Evolutionary conservation across 805 yeast species (phyloP).

Genomic region (Saccharomycopsis fodiens): DNA sequence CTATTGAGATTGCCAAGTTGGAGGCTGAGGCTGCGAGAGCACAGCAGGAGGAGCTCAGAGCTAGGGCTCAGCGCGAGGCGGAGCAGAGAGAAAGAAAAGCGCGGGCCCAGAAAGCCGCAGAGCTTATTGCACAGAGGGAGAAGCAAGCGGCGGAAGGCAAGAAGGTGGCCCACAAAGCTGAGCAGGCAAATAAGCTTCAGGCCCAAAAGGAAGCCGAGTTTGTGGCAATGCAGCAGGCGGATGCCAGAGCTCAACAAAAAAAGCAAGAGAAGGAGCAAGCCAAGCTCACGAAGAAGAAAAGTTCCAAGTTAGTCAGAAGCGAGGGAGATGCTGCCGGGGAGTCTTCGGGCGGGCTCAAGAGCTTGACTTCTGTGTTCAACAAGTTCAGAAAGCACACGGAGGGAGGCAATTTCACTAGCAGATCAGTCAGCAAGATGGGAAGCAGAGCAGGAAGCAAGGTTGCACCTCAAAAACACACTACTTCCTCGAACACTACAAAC

Average conservation of each 20-base stretch:
- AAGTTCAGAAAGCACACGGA: no score
- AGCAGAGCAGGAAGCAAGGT: no score
- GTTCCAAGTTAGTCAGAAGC: no score
- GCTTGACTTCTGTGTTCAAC: no score
- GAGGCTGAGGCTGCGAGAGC: not conserved
- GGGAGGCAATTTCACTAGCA: no score
- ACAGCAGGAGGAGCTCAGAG: no score
- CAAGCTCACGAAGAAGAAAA: not conserved
- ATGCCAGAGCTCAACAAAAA: slow-evolving; percentile 1
- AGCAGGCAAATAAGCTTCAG: slow-evolving; percentile 3
- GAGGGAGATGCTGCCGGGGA: no score
- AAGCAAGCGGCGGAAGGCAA: slow-evolving; percentile 5
- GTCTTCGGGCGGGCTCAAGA: no score
- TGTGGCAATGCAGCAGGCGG: slow-evolving; percentile 11
- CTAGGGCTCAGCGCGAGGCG: no score
- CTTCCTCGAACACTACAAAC: no score
- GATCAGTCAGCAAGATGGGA: no score
- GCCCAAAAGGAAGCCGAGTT: slow-evolving; percentile 24
- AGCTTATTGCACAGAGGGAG: slow-evolving; percentile 8
- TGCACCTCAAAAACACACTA: no score
- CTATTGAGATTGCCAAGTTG: slow-evolving; percentile 1
- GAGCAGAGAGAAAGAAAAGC: slow-evolving; percentile 13
- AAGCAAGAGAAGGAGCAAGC: slow-evolving; percentile 12
- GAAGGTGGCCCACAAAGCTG: slow-evolving; percentile 7
- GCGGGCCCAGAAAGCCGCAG: slow-evolving; percentile 20